Evolutionary conservation across 495 filamentous ascomycete genomes (phyloP).

Genomic region (Penicillium waksmanii): DNA sequence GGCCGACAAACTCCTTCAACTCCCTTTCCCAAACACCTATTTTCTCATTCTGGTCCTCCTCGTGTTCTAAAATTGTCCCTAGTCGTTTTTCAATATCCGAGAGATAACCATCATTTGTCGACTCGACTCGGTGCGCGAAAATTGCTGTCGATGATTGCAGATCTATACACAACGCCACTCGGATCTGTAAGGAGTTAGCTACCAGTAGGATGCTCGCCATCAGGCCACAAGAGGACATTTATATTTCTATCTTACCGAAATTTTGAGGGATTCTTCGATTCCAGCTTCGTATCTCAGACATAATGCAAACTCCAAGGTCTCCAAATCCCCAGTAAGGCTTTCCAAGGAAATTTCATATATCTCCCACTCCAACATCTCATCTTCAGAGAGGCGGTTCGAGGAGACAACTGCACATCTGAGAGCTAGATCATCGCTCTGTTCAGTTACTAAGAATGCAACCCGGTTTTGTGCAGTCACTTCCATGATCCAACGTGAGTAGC

Average conservation of each 20-base stretch:
- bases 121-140: background rate
- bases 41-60: background rate
- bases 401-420: background rate
- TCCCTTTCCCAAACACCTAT: background rate
- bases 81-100: background rate
- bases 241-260: background rate
- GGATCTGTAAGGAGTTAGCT: background rate
- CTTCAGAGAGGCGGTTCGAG: background rate
- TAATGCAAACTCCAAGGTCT: background rate
- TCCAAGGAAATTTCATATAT: background rate
- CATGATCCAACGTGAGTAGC: slow-evolving; percentile 2
- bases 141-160: background rate
- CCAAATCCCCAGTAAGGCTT: background rate
- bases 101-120: background rate
- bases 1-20: background rate
- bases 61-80: background rate
- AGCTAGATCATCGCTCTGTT: background rate
- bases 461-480: background rate
- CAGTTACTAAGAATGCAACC: background rate
- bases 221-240: too few species aligned
- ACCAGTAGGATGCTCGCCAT: too few species aligned
- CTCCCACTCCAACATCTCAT: background rate
- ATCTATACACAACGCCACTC: background rate
- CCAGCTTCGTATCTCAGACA: background rate
- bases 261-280: background rate